These are phyloP conservation scores for Rubroboletus pulcherrimus DNA, from an alignment of 768 basidiomycete genomes.

Conservation along the genomic window DNA sequence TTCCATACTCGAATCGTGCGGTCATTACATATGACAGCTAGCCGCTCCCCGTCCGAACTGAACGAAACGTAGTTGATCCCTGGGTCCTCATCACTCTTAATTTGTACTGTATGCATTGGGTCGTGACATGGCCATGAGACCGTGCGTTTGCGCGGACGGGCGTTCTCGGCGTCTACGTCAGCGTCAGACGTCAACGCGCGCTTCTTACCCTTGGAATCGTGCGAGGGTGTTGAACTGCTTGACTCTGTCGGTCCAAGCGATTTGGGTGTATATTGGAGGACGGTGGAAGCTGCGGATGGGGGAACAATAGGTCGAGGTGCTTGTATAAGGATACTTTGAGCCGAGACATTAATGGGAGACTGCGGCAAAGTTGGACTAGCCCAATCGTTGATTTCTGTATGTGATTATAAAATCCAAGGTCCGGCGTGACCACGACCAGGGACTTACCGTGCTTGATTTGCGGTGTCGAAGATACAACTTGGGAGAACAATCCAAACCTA, in stretches of 20 bases:
- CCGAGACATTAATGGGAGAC: slow-evolving; percentile 14
- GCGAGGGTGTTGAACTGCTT: slow-evolving; percentile 26
- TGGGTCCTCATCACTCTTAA: slow-evolving; percentile 47
- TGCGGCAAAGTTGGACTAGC: slow-evolving; percentile 14
- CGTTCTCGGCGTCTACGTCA: slow-evolving; percentile 23
- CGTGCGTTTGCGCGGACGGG: slow-evolving; percentile 33
- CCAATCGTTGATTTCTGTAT: slow-evolving; percentile 26
- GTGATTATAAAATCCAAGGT: not conserved
- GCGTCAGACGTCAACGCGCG: slow-evolving; percentile 31
- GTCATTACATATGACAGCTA: slow-evolving; percentile 62
- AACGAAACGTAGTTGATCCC: slow-evolving; percentile 48
- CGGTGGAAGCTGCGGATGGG: slow-evolving; percentile 33
- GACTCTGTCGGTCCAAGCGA: slow-evolving; percentile 16
- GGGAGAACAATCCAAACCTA: slow-evolving; percentile 18
- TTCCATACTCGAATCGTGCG: slow-evolving; percentile 63
- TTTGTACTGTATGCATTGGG: slow-evolving; percentile 32
- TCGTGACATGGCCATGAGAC: slow-evolving; percentile 49
- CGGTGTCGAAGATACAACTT: slow-evolving; percentile 19
- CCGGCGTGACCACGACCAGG: not conserved
- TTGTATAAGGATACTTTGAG: slow-evolving; percentile 25
- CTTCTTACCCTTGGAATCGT: slow-evolving; percentile 35
- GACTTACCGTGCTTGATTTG: slow-evolving; percentile 30
- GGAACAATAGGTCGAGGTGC: slow-evolving; percentile 28
- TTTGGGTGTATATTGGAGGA: slow-evolving; percentile 27
- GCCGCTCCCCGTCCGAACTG: slow-evolving; percentile 48